Base-by-base conservation (phyloP, 352 stramenopile species). In the Pythium myriotylum region DNA sequence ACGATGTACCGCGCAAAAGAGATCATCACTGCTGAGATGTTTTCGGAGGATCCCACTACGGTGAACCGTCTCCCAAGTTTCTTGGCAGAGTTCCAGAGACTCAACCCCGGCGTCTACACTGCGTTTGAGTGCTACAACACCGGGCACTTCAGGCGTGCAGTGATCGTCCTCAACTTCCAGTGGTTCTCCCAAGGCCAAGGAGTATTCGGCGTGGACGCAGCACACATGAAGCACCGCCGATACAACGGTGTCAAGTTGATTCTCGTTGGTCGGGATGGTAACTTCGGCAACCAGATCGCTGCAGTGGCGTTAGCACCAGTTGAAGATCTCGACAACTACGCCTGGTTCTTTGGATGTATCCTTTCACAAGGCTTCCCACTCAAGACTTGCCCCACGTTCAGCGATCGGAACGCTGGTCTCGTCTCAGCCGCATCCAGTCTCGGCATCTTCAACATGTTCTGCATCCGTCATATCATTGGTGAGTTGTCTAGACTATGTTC, bases 171-270 rank as follows among this genome's bases (percentile, higher is more conserved):
- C 12, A 55, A 66, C 27, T 39, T 45, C 0, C 12, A 39, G 0
- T 48, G 46, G 22, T 69, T 73, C 29, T 0, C 8, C 0, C 22
- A 23, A n/a, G 54, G 59, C 1, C 60, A 59, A 4, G 10, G 48
- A 14, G 32, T 68, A 0, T 74, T 65, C 7, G 48, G 67, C 9
- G 56, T 63, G 3, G 57, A 74, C 19, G 57, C 53, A 8, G 62
- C 62, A 6, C 62, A 74, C 41, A 68, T 70, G 46, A 74, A 74
- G 35, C 47, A 74, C 27, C 51, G 43, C 4, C 59, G 59, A n/a
- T 74, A 65, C 45, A 70, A 68, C 35, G 53, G 56, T 2, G 52
- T 55, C 0, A 59, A 74, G 29, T 52, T 74, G 3, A 46, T 74
- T n/a, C 35, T 67, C 0, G 61, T 74, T 3, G 62, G 42, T 1